Conservation (phyloP, 2,329 filamentous ascomycete species). For the Furcasterigmium furcatum region DNA sequence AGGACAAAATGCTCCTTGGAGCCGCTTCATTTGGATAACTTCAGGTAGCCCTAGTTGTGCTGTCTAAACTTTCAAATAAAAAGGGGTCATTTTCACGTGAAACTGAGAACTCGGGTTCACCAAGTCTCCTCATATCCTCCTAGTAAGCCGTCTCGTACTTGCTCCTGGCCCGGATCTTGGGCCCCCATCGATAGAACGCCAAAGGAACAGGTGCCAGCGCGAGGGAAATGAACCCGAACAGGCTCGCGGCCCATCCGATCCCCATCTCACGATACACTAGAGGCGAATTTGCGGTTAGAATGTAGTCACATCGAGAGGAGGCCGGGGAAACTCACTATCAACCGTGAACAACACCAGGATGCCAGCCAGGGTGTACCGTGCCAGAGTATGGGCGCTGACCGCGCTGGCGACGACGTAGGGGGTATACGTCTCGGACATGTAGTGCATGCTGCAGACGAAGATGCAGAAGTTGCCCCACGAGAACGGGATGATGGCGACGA, state of each 20-base stretch:
- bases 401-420: conserved; percentile 54
- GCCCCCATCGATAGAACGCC: conserved; percentile 47
- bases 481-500: conserved; percentile 51
- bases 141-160: conserved; percentile 36
- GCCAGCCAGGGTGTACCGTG: conserved; percentile 51
- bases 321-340: conserved; percentile 37
- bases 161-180: conserved; percentile 32
- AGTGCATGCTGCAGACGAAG: conserved; percentile 51
- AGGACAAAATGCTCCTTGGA: too few relatives aligned
- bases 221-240: conserved; percentile 44
- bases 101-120: too few relatives aligned
- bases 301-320: not conserved
- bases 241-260: conserved; percentile 42
- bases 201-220: conserved; percentile 48
- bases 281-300: not conserved
- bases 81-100: too few relatives aligned
- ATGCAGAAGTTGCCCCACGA: conserved; percentile 59
- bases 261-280: conserved; percentile 40
- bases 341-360: conserved; percentile 60
- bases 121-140: too few relatives aligned
- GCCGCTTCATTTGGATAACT: too few relatives aligned
- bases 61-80: too few relatives aligned
- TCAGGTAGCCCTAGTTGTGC: too few relatives aligned
- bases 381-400: conserved; percentile 55
- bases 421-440: conserved; percentile 54